phyloP scores from a whole-genome alignment of 495 filamentous ascomycete species.

The Amorphotheca resinae region DNA sequence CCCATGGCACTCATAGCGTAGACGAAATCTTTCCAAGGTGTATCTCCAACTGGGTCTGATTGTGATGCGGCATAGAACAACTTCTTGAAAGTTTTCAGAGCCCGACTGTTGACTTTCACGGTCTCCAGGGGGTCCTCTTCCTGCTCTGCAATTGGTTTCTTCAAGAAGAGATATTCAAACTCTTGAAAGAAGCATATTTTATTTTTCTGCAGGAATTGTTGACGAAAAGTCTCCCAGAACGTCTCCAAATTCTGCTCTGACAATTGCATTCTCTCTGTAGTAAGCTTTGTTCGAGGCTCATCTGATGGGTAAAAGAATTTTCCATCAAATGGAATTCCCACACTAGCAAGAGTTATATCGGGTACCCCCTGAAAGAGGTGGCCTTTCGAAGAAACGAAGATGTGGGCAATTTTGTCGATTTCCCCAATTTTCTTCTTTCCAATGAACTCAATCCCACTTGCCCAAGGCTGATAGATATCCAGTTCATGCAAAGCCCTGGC shows the following conservation, averaged over 20 bases:
- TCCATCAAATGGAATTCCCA: constrained; percentile 22
- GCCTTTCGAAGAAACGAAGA: constrained; percentile 9
- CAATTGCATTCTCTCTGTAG: constrained; percentile 26
- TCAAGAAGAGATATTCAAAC: constrained; percentile 21
- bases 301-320: constrained; percentile 38
- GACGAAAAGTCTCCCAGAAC: constrained; percentile 34
- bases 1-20: constrained; percentile 36
- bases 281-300: constrained; percentile 34
- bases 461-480: constrained; percentile 36
- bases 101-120: constrained; percentile 30
- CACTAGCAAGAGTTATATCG: constrained; percentile 4
- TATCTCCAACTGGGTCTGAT: constrained; percentile 26
- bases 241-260: constrained; percentile 37
- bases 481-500: constrained; percentile 30
- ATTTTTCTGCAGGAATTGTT: constrained; percentile 1
- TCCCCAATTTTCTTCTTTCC: constrained; percentile 14
- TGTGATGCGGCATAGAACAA: constrained; percentile 29
- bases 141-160: constrained; percentile 12
- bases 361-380: constrained; percentile 12
- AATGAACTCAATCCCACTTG: constrained; percentile 24
- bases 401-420: constrained; percentile 21
- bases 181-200: constrained; percentile 14
- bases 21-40: constrained; percentile 40
- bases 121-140: constrained; percentile 16
- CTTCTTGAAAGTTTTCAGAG: constrained; percentile 33